phyloP scores from a whole-genome alignment of 192 early-diverging fungal species.

The Coemansia sp. region DNA sequence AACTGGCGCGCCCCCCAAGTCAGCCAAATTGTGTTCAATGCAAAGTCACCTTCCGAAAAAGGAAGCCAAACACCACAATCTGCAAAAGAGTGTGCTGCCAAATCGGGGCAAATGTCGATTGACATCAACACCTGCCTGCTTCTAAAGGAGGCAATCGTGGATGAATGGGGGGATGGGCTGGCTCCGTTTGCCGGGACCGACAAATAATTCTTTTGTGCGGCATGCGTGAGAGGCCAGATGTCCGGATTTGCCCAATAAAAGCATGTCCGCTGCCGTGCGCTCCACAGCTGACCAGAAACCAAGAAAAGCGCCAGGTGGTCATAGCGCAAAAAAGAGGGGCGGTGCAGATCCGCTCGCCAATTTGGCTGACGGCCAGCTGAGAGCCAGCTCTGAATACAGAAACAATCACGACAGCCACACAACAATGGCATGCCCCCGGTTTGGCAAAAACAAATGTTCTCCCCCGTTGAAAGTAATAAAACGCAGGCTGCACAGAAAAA shows the following conservation, averaged over 20 bases:
- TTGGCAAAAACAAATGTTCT: background rate
- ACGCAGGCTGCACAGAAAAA: slow-evolving; percentile 3
- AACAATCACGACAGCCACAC: background rate
- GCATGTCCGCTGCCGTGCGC: too few relatives aligned
- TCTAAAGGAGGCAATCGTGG: slow-evolving; percentile 1
- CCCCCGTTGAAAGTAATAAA: slow-evolving; percentile 3
- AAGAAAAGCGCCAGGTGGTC: slow-evolving; percentile 2
- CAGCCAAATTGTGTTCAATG: too few relatives aligned
- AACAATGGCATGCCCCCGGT: slow-evolving; percentile 7
- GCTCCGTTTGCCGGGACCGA: too few relatives aligned
- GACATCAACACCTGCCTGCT: slow-evolving; percentile 3
- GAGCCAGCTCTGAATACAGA: slow-evolving; percentile 5
- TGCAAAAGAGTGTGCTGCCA: background rate
- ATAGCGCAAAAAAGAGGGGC: slow-evolving; percentile 8
- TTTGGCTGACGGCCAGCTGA: background rate
- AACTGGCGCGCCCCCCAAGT: too few relatives aligned
- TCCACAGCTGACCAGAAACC: background rate
- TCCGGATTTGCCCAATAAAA: too few relatives aligned
- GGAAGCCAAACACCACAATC: background rate
- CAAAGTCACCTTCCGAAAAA: too few relatives aligned
- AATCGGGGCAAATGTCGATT: background rate
- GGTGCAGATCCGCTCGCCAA: background rate
- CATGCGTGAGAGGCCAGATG: too few relatives aligned
- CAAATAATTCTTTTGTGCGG: too few relatives aligned
- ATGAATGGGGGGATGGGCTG: too few relatives aligned